These are phyloP conservation scores for Alternaria sp. DNA, from an alignment of 2,329 filamentous ascomycete genomes.

Conservation along the genomic window DNA sequence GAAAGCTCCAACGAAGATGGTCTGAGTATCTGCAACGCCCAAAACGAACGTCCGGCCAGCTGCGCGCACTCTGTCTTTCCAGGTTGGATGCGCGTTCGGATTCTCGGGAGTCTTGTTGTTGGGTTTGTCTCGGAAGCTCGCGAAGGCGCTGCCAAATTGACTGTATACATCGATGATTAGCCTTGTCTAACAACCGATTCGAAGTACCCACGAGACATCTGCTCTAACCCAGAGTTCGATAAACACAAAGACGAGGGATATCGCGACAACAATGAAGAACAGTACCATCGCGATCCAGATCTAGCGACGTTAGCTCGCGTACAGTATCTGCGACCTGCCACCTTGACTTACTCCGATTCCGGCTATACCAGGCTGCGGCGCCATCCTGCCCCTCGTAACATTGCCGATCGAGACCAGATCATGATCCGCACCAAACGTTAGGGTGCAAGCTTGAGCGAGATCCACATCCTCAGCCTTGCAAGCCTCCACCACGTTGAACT, in stretches of 20 bases:
- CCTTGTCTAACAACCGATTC: accelerated
- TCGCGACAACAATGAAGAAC: background rate
- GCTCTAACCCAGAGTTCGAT: background rate
- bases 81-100: background rate
- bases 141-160: background rate
- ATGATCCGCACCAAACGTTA: background rate
- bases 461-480: background rate
- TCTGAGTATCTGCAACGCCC: background rate
- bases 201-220: background rate
- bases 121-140: background rate
- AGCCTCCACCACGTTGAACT: background rate
- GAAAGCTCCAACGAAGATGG: background rate
- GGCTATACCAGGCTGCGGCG: background rate
- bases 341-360: background rate
- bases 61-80: background rate
- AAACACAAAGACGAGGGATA: background rate
- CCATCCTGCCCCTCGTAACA: background rate
- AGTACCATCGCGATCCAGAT: background rate
- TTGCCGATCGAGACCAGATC: background rate
- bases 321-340: too few relatives aligned
- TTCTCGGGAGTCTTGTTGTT: background rate
- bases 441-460: background rate
- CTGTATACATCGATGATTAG: background rate
- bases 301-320: background rate
- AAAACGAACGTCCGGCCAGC: background rate